A percentile compares a stretch with the other conserved stretches of the same genome.
Conservation (phyloP, 805 yeast species). For the Hanseniaspora nectarophila region DNA sequence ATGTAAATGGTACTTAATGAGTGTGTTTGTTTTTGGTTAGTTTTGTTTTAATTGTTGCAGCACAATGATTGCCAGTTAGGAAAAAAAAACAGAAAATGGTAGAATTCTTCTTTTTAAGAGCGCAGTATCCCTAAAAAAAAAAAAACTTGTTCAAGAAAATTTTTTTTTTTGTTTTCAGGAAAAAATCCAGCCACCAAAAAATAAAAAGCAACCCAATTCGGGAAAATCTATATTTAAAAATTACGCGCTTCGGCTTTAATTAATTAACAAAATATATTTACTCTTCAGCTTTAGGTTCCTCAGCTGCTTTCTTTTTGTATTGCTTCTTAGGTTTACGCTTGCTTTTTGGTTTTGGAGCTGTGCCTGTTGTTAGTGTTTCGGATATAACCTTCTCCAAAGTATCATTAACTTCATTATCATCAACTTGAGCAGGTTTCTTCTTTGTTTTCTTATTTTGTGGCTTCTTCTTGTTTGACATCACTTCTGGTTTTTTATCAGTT, state of each 20-base stretch:
- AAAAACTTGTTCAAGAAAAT: background rate
- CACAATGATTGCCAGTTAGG: too few species aligned
- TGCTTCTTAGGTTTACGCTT: background rate
- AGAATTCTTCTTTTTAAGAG: too few species aligned
- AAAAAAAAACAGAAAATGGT: too few species aligned
- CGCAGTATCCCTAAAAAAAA: background rate
- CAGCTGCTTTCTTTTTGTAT: background rate
- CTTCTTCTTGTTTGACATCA: background rate
- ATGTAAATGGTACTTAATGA: too few species aligned
- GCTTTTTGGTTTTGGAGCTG: background rate
- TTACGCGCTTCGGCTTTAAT: too few species aligned
- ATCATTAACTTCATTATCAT: background rate
- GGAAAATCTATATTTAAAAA: too few species aligned
- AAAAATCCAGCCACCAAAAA: too few species aligned
- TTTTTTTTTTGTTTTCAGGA: too few species aligned
- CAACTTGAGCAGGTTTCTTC: background rate
- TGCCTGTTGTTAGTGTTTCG: background rate
- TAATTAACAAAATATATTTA: too few species aligned
- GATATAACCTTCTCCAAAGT: conserved; percentile 1
- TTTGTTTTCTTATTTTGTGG: background rate
- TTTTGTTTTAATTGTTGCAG: too few species aligned
- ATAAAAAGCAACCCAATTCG: background rate
- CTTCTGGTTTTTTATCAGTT: background rate
- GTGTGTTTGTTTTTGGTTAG: too few species aligned
- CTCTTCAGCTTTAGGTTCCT: background rate